Evolutionary conservation across 371 early-diverging fungal genomes (phyloP).

Genomic region (Lichtheimia corymbifera): DNA sequence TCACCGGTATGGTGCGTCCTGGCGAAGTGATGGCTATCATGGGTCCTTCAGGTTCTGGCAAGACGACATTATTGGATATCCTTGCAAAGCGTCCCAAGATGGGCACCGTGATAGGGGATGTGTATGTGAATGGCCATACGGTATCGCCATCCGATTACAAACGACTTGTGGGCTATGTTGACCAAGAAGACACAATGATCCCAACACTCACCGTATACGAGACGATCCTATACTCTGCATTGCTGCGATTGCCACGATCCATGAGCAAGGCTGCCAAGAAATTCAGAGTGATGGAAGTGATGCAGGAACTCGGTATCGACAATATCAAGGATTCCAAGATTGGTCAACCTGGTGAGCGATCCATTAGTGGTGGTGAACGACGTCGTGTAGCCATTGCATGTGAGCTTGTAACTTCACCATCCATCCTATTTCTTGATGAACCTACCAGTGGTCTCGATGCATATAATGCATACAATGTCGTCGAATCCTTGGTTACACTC

Average conservation of each 20-base stretch:
- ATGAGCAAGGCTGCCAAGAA: constrained; percentile 61
- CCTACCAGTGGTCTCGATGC: constrained; percentile 92
- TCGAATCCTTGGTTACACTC: constrained; percentile 80
- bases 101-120: constrained; percentile 61
- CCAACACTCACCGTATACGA: constrained; percentile 84
- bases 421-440: constrained; percentile 92
- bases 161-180: constrained; percentile 75
- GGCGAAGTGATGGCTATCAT: constrained; percentile 87
- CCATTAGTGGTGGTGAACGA: constrained; percentile 85
- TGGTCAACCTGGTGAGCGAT: constrained; percentile 75
- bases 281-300: constrained; percentile 70
- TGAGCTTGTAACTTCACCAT: constrained; percentile 89
- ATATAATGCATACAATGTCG: constrained; percentile 91
- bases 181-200: constrained; percentile 86
- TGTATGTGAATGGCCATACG: constrained; percentile 68
- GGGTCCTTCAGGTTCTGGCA: constrained; percentile 78
- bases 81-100: constrained; percentile 69
- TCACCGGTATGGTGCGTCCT: constrained; percentile 73
- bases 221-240: constrained; percentile 77
- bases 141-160: constrained; percentile 59
- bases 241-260: constrained; percentile 73
- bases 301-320: constrained; percentile 77
- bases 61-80: constrained; percentile 74
- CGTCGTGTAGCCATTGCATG: constrained; percentile 87
- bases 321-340: constrained; percentile 79